A percentile compares a stretch with the other conserved stretches of the same genome.
Evolutionary conservation across 495 filamentous ascomycete genomes (phyloP).

Genomic region (Neurospora sp.): DNA sequence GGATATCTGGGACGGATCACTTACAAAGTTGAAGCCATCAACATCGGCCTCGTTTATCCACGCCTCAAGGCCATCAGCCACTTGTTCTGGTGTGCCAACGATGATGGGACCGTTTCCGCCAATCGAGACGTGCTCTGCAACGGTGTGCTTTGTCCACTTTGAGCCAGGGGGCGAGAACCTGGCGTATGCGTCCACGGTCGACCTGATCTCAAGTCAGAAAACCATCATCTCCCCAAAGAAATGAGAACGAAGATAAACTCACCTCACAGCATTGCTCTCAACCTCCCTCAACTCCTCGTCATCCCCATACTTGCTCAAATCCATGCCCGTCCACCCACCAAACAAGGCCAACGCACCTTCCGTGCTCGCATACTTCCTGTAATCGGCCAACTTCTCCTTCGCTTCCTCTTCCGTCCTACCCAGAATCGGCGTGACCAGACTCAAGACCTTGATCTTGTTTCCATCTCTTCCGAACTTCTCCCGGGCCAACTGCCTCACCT

Average conservation of each 20-base stretch:
- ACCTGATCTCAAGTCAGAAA: no score
- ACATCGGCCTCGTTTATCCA: conserved; percentile 39
- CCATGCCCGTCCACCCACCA: conserved; percentile 54
- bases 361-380: conserved; percentile 40
- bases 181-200: conserved; percentile 32
- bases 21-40: conserved; percentile 44
- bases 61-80: conserved; percentile 40
- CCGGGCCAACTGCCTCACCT: conserved; percentile 36
- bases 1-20: conserved; percentile 1
- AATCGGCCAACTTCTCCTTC: conserved; percentile 38
- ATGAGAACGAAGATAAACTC: conserved; percentile 17
- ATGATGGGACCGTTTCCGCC: conserved; percentile 46
- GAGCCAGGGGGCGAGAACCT: conserved; percentile 27
- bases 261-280: conserved; percentile 54
- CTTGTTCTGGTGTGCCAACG: conserved; percentile 35
- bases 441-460: conserved; percentile 43
- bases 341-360: conserved; percentile 51
- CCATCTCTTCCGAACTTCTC: conserved; percentile 38
- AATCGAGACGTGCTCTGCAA: conserved; percentile 49
- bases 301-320: conserved; percentile 41
- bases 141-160: conserved; percentile 55
- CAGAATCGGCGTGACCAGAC: conserved; percentile 36
- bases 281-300: conserved; percentile 50
- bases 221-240: no score
- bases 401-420: conserved; percentile 47